Conservation (phyloP, 2,329 filamentous ascomycete genomes). For the Zymoseptoria ardabiliae region DNA sequence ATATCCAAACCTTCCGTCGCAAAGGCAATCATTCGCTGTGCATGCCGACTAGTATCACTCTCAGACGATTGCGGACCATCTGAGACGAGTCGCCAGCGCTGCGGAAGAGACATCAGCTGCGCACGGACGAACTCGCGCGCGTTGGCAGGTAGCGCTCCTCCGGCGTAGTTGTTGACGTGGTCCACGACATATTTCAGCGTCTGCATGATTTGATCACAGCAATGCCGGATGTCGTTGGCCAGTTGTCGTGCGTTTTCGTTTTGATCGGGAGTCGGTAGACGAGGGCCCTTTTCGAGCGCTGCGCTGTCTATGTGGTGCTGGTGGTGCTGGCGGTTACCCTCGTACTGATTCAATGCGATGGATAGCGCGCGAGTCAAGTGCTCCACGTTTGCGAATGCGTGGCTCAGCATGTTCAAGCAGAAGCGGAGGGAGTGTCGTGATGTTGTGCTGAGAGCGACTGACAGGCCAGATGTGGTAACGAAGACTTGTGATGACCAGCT, state of each 20-base stretch:
- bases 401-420: slow-evolving; percentile 71
- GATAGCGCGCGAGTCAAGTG: slow-evolving; percentile 68
- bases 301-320: slow-evolving; percentile 44
- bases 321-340: slow-evolving; percentile 43
- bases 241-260: slow-evolving; percentile 50
- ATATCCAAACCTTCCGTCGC: slow-evolving; percentile 89
- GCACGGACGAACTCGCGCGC: slow-evolving; percentile 73
- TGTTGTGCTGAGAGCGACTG: slow-evolving; percentile 84
- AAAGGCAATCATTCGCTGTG: slow-evolving; percentile 73
- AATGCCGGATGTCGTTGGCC: slow-evolving; percentile 66
- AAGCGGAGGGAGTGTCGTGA: slow-evolving; percentile 78
- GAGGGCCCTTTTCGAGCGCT: slow-evolving; percentile 22
- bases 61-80: slow-evolving; percentile 23
- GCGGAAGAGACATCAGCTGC: slow-evolving; percentile 76
- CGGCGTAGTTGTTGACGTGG: slow-evolving; percentile 80
- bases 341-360: slow-evolving; percentile 72
- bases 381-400: slow-evolving; percentile 74
- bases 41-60: slow-evolving; percentile 47
- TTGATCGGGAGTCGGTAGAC: slow-evolving; percentile 27
- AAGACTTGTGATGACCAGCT: slow-evolving; percentile 65
- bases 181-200: slow-evolving; percentile 70
- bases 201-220: slow-evolving; percentile 41
- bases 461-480: slow-evolving; percentile 83
- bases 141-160: slow-evolving; percentile 85
- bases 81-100: slow-evolving; percentile 69